Percentiles rank a stretch among this genome's conserved stretches.
phyloP scores from a whole-genome alignment of 1,284 basidiomycete genomes.

The Cryptococcus floricola region DNA sequence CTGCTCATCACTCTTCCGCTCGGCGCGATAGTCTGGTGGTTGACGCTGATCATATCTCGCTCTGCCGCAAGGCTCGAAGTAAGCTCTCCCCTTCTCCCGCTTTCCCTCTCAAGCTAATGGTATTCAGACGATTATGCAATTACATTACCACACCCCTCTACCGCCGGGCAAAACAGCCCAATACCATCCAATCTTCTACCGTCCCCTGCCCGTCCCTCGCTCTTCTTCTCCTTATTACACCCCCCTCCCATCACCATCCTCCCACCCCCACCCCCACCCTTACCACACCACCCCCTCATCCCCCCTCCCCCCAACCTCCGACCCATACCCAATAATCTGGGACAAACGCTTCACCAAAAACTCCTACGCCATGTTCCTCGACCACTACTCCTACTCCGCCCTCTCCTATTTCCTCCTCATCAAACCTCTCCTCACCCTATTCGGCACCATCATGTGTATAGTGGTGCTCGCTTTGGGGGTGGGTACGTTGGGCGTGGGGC shows the following conservation, averaged over 20 bases:
- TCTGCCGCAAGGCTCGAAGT: conserved; percentile 43
- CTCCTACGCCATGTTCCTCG: conserved; percentile 46
- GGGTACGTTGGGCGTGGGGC: conserved; percentile 24
- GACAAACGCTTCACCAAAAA: conserved; percentile 44
- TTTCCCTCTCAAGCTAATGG: not conserved
- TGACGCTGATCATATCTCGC: conserved; percentile 44
- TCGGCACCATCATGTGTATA: conserved; percentile 38
- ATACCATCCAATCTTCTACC: conserved; percentile 44
- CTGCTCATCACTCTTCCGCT: conserved; percentile 47
- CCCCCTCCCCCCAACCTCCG: not conserved
- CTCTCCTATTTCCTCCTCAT: conserved; percentile 47
- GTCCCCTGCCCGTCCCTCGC: conserved; percentile 22
- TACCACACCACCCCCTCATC: not conserved
- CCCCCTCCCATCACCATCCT: not conserved
- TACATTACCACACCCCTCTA: conserved; percentile 34
- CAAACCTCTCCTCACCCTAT: conserved; percentile 44
- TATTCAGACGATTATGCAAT: conserved; percentile 38
- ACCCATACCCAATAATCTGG: conserved; percentile 13
- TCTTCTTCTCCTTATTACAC: not conserved
- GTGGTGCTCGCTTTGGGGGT: conserved; percentile 33
- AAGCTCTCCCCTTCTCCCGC: not conserved
- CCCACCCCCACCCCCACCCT: not conserved
- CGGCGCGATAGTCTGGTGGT: conserved; percentile 46
- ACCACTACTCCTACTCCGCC: conserved; percentile 47
- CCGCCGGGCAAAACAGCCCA: conserved; percentile 18